A percentile compares a stretch with the other conserved stretches of the same genome.
These are phyloP conservation scores for Rhizopogon rudus DNA, from an alignment of 768 basidiomycete genomes.

Conservation along the genomic window DNA sequence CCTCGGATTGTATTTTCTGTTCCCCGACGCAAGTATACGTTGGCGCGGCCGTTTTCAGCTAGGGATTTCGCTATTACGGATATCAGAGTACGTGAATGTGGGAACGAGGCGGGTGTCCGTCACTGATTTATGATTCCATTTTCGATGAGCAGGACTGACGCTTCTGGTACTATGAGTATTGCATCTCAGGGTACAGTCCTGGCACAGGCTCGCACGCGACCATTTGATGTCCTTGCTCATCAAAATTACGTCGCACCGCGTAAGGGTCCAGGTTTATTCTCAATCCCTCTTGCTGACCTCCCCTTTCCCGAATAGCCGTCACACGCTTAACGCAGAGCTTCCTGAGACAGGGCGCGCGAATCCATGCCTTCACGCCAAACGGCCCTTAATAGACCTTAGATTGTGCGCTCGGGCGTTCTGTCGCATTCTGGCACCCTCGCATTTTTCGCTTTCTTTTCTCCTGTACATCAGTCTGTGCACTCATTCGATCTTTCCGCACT, in stretches of 20 bases:
- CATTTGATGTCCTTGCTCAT: constrained; percentile 77
- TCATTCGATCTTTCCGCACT: constrained; percentile 24
- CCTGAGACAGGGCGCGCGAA: constrained; percentile 51
- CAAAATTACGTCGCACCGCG: constrained; percentile 75
- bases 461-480: constrained; percentile 15
- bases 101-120: constrained; percentile 8
- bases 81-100: constrained; percentile 58
- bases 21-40: constrained; percentile 86
- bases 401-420: constrained; percentile 7
- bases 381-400: constrained; percentile 26
- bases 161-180: constrained; percentile 43
- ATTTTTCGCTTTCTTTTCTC: constrained; percentile 6
- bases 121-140: constrained; percentile 13
- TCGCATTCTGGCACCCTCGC: constrained; percentile 4
- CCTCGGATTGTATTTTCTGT: constrained; percentile 81
- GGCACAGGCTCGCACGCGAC: constrained; percentile 63
- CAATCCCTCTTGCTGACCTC: constrained; percentile 8
- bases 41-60: constrained; percentile 73
- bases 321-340: constrained; percentile 57
- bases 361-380: constrained; percentile 45
- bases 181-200: constrained; percentile 61
- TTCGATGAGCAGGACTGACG: constrained; percentile 37
- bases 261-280: constrained; percentile 37
- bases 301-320: constrained; percentile 25
- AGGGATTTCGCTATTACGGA: constrained; percentile 65